Conservation (phyloP, 108 stramenopile species). For the Nitzschia inconspicua region DNA sequence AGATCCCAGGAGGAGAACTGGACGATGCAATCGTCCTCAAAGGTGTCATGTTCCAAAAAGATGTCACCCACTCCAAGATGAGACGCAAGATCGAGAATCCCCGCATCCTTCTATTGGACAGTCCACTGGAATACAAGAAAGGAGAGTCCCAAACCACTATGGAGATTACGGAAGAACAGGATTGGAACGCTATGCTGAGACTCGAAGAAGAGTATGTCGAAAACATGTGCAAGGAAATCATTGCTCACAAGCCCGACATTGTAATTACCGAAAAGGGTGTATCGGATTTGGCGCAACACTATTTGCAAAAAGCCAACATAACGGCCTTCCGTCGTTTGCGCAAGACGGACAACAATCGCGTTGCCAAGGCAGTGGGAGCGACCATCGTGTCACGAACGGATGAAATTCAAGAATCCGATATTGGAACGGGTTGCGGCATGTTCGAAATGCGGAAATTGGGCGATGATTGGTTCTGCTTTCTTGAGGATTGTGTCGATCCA, state of each 20-base stretch:
- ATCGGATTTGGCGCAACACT: conserved; percentile 99
- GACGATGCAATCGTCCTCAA: conserved; percentile 90
- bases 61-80: conserved; percentile 98
- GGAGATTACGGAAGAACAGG: conserved; percentile 97
- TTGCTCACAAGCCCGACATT: conserved; percentile 97
- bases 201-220: conserved; percentile 99
- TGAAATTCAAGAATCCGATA: conserved; percentile 97
- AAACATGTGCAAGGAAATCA: conserved; percentile 98
- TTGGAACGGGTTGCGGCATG: conserved; percentile 97
- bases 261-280: conserved; percentile 99
- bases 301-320: conserved; percentile 97
- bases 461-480: conserved; percentile 96
- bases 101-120: conserved; percentile 95
- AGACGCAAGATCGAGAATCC: conserved; percentile 97
- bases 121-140: conserved; percentile 99
- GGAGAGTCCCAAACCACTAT: conserved; percentile 98
- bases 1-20: conserved; percentile 99
- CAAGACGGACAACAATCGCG: conserved; percentile 99
- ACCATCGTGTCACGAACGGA: conserved; percentile 98
- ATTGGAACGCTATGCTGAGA: conserved; percentile 97
- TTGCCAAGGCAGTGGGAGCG: conserved; percentile 97
- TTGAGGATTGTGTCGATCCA: conserved; percentile 96
- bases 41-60: conserved; percentile 99
- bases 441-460: conserved; percentile 99
- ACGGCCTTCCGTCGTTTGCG: conserved; percentile 97